Evolutionary conservation across 768 basidiomycete genomes (phyloP), one percentile per base, ranked within the genome.

Genomic region (Tremella yokohamensis): DNA sequence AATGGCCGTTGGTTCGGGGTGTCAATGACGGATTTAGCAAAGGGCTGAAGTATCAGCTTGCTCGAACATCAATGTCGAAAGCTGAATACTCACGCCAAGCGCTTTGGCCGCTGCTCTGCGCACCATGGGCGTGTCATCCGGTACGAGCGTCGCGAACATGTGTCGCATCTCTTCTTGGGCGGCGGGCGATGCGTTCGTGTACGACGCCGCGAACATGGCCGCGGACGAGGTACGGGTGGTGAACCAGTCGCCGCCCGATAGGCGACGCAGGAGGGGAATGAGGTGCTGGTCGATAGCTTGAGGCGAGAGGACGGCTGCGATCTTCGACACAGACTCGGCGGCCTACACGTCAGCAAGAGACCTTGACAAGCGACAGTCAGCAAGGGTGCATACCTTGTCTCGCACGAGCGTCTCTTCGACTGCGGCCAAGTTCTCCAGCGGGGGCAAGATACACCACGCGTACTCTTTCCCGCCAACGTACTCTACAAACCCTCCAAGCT

Each of bases 121-220:
- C 58, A 97, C 94, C 96, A 99, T 99, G 22, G 96, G 96, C 12
- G 96, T 99, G 73, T 99, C 96, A 73, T 99, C 96, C 18, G 84
- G 82, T 8, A 87, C 88, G 26, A 99, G 83, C 29, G 84, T 82
- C 8, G 85, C 81, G 68, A 89, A 99, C 52, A 86, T 83, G 76
- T 87, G 88, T 61, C 93, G 84, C 67, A 98, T 79, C 40, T 98
- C 94, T 19, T 87, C 88, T 73, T 87, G 87, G 0, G 67, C 62
- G 11, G 65, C 56, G 13, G 61, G 45, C 3, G 65, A 49, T 0
- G 78, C 76, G 51, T 64, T 69, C 26, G 84, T 79, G 75, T 98
- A 99, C 34, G 90, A 89, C 12, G 91, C 86, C 15, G 91, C 84
- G 78, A 89, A 98, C 18, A 99, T 82, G 8, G 94, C 89, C 58